A percentile compares a stretch with the other conserved stretches of the same genome.
These are phyloP conservation scores for Pleurotus platypus DNA, from an alignment of 768 basidiomycete species.

Conservation along the genomic window DNA sequence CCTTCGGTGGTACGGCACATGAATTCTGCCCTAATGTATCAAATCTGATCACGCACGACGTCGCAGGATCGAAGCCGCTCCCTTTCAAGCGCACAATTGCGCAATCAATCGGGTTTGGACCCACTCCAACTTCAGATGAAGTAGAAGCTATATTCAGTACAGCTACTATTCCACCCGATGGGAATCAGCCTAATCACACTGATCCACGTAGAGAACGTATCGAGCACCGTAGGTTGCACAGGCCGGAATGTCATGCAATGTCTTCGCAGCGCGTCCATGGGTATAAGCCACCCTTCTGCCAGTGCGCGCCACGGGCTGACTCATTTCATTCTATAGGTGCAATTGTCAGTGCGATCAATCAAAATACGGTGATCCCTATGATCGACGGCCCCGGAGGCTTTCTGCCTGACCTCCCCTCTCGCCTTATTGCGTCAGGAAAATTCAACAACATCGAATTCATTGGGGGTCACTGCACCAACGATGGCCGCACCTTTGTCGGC, in stretches of 20 bases:
- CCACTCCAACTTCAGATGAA: constrained; percentile 23
- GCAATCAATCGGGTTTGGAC: constrained; percentile 41
- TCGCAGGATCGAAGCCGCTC: constrained; percentile 25
- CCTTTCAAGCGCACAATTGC: constrained; percentile 39
- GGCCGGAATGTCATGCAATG: constrained; percentile 23
- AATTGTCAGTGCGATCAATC: constrained; percentile 36
- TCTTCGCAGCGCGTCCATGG: constrained; percentile 31
- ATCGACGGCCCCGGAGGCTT: constrained; percentile 25
- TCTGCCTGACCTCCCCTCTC: constrained; percentile 32
- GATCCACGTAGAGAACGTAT: constrained; percentile 21
- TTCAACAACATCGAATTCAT: constrained; percentile 30
- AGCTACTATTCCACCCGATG: too few species aligned
- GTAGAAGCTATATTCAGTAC: constrained; percentile 27
- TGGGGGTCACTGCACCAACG: constrained; percentile 39
- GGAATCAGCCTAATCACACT: background rate
- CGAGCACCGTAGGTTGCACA: constrained; percentile 25
- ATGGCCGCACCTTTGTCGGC: constrained; percentile 37
- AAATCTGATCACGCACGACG: background rate
- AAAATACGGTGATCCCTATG: constrained; percentile 25
- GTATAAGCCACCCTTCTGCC: too few species aligned
- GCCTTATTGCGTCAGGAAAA: constrained; percentile 27
- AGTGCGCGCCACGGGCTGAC: too few species aligned
- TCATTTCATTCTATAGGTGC: too few species aligned
- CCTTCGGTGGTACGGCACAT: constrained; percentile 31
- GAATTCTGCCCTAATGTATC: background rate